Base-by-base conservation (phyloP, 768 basidiomycete species). In the Cytidiella melzeri region DNA sequence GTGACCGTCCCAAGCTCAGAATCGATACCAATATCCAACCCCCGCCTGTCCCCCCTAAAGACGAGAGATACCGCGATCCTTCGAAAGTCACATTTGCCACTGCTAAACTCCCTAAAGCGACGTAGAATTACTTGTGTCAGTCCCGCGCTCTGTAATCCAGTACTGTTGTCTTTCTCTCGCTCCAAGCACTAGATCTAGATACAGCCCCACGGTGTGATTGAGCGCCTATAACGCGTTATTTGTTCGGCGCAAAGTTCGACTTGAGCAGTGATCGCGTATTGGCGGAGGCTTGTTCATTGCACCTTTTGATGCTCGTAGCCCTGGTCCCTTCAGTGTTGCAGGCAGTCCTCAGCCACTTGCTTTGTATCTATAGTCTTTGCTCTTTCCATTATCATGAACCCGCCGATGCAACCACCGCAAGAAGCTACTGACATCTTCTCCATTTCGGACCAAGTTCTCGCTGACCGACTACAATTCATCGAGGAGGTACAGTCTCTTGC, bases 391-490 rank as follows among this genome's bases (percentile, higher is more conserved):
- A 58, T 51, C 44, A 61, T 64, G 53, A 55, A 60, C 23, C 60
- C 62, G 3, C 63, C 64, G 10, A 41, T 42, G 37, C 64, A 59
- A 20, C 57, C 62, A n/a, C 61, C 64, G 19, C 54, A 60, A 12
- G 60, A 63, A 39, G 63, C 70, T 37, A 75, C 73, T 4, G 83
- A 88, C 67, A 78, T 88, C 20, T 88, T 84, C 70, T 83, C 83
- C 0, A 73, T 90, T 51, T 79, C 84, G 4, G 87, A 91, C 69
- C 75, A 83, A 52, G 78, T 74, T 49, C 72, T 90, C 34, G 80
- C 81, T 21, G 78, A 86, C 59, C 77, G 77, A 41, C 73, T 89
- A 39, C 77, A 82, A 50, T 91, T 91, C 62, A 74, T 88, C 45
- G 75, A 85, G 68, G 87, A 88, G 74, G 86, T 81, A 55, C 18